Percentiles rank a stretch among this genome's conserved stretches.
phyloP scores from a whole-genome alignment of 106 monocot genomes.

The Dendrobium chrysotoxum region DNA sequence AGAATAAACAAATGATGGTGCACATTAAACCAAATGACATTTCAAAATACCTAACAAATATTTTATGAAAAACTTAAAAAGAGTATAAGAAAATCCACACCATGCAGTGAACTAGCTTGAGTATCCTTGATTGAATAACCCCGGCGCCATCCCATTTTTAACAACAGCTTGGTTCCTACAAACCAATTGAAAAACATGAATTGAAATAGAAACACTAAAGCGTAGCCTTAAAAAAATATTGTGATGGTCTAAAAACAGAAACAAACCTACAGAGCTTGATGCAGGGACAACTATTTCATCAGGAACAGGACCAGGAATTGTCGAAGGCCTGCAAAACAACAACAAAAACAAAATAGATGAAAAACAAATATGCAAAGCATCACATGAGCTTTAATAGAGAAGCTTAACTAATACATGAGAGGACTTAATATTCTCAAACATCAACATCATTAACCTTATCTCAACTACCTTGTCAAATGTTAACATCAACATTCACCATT shows the following conservation, averaged over 20 bases:
- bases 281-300: slow-evolving; percentile 88
- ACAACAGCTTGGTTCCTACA: slow-evolving; percentile 68
- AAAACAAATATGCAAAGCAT: neutral
- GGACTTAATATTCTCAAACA: neutral
- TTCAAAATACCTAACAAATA: neutral
- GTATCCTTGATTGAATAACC: slow-evolving; percentile 78
- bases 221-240: neutral
- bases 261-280: slow-evolving; percentile 73
- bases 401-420: neutral
- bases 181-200: slow-evolving; percentile 11
- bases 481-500: neutral
- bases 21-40: neutral
- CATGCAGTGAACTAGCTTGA: slow-evolving; percentile 54
- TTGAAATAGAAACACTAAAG: neutral
- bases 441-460: neutral
- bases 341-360: neutral
- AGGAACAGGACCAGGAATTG: slow-evolving; percentile 93
- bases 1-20: neutral
- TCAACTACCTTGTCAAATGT: neutral
- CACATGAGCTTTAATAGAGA: neutral
- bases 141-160: slow-evolving; percentile 97
- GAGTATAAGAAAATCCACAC: slow-evolving; percentile 27
- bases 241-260: neutral
- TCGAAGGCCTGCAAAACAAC: slow-evolving; percentile 63
- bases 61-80: neutral